Evolutionary conservation across 2,329 filamentous ascomycete species (phyloP).

Genomic region (Fusarium abutilonis): DNA sequence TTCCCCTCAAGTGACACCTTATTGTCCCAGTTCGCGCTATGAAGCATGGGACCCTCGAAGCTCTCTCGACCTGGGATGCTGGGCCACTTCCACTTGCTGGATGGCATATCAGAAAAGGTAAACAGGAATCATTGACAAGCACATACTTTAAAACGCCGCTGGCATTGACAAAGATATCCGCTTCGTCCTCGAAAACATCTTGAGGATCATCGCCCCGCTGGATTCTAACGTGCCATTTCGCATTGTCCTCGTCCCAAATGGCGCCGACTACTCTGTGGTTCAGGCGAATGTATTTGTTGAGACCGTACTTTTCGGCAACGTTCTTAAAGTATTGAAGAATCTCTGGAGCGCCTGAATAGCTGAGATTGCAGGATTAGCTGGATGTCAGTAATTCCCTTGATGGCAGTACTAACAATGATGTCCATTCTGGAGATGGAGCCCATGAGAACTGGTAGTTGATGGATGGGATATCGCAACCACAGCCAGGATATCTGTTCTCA

Average conservation of each 20-base stretch:
- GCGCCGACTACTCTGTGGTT: neutral
- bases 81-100: slow-evolving; percentile 22
- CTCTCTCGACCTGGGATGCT: slow-evolving; percentile 3
- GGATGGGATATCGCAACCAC: slow-evolving; percentile 13
- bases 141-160: slow-evolving; percentile 17
- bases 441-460: slow-evolving; percentile 17
- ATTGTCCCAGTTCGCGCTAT: slow-evolving; percentile 18
- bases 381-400: too few relatives aligned
- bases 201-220: neutral
- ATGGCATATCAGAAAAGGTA: too few relatives aligned
- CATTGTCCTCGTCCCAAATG: slow-evolving; percentile 3
- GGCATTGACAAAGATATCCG: slow-evolving; percentile 13
- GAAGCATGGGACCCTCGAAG: slow-evolving; percentile 6
- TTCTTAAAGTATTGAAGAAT: slow-evolving; percentile 19
- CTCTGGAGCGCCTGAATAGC: slow-evolving; percentile 8
- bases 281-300: neutral
- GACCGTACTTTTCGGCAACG: slow-evolving; percentile 1
- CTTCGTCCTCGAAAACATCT: neutral
- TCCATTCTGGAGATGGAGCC: slow-evolving; percentile 2
- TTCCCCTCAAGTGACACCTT: too few relatives aligned
- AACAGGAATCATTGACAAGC: too few relatives aligned
- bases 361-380: slow-evolving; percentile 8
- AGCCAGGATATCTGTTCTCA: slow-evolving; percentile 16
- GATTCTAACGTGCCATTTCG: neutral
- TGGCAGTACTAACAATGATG: too few relatives aligned